Evolutionary conservation across 306 rosid genomes (phyloP).

Genomic region (Cajanus cajan): DNA sequence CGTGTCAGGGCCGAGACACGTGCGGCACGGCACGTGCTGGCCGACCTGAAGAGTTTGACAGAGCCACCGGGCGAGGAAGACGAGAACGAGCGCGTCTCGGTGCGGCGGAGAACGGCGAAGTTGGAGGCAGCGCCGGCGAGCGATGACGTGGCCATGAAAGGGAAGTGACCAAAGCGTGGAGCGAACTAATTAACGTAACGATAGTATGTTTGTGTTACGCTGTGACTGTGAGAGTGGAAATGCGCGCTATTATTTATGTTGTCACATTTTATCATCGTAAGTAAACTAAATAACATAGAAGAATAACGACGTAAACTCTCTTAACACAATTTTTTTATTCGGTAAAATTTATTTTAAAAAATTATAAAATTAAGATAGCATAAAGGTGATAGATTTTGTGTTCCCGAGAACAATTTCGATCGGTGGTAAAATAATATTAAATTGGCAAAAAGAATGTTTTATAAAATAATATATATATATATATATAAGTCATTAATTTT

Average conservation of each 20-base stretch:
- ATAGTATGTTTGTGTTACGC: no score
- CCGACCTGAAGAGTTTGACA: background rate
- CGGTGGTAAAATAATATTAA: no score
- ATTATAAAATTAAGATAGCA: no score
- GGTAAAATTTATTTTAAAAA: no score
- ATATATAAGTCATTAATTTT: no score
- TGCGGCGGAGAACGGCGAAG: background rate
- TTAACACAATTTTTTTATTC: no score
- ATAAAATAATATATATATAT: no score
- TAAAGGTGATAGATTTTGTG: no score
- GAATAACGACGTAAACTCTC: no score
- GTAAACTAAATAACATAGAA: background rate
- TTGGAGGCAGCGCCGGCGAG: background rate
- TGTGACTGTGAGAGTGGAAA: background rate
- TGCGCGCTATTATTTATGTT: background rate
- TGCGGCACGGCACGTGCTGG: background rate
- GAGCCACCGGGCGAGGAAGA: background rate
- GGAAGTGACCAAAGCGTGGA: background rate
- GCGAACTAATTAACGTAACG: no score
- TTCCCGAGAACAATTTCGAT: no score
- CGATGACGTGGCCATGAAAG: constrained; percentile 18
- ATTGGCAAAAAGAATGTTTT: no score
- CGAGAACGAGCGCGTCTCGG: background rate
- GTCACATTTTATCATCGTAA: background rate
- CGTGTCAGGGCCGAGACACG: background rate